phyloP scores from a whole-genome alignment of 257 asterid genomes.

The Coffea canephora region DNA sequence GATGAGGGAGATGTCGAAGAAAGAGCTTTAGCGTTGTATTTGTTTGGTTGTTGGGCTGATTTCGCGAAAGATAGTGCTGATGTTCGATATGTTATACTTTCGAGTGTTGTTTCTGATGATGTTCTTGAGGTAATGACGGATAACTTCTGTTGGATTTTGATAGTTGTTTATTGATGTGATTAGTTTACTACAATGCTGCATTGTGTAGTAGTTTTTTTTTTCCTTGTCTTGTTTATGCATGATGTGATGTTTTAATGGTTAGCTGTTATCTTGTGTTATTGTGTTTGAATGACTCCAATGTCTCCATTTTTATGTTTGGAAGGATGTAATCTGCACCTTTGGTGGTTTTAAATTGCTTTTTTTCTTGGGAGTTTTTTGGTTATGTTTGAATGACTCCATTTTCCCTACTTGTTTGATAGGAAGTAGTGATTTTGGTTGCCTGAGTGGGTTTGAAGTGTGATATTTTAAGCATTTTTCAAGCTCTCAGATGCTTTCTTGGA shows the following conservation, averaged over 20 bases:
- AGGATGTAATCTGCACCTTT: neutral
- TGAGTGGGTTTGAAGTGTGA: neutral
- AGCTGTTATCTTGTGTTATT: neutral
- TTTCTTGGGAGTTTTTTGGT: neutral
- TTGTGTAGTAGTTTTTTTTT: neutral
- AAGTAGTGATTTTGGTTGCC: neutral
- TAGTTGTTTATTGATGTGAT: no score
- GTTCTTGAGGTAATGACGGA: slow-evolving; percentile 48
- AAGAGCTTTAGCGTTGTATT: slow-evolving; percentile 51
- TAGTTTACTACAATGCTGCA: neutral
- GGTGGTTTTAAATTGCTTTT: neutral
- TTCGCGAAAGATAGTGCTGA: slow-evolving; percentile 58
- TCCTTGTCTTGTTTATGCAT: neutral
- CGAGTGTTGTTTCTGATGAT: slow-evolving; percentile 57
- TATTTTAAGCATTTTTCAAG: neutral
- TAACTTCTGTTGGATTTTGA: neutral
- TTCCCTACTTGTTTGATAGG: neutral
- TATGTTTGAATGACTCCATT: no score
- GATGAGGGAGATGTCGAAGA: slow-evolving; percentile 76
- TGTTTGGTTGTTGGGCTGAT: slow-evolving; percentile 83
- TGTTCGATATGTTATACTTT: slow-evolving; percentile 56
- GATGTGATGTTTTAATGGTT: neutral
- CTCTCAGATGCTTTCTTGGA: neutral
- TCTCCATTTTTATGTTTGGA: neutral
- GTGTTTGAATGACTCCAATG: neutral